Percentiles rank a stretch among this genome's conserved stretches.
These are phyloP conservation scores for Coniochaeta hoffmannii DNA, from an alignment of 2,329 filamentous ascomycete genomes.

Conservation along the genomic window DNA sequence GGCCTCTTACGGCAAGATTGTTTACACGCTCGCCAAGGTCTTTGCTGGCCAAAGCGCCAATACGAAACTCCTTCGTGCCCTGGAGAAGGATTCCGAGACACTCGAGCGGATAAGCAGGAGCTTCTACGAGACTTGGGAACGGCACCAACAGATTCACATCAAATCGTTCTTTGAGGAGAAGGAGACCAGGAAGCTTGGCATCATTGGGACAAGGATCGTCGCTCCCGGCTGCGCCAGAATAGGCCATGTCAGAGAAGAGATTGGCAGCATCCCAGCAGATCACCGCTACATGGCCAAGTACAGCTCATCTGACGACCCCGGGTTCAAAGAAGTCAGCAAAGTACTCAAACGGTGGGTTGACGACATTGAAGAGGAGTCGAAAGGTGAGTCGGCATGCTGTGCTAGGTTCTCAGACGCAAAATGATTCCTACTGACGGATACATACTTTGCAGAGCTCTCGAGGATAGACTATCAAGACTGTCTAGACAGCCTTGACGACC, in stretches of 20 bases:
- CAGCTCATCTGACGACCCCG: neutral
- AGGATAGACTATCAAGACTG: neutral
- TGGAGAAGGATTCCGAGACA: conserved; percentile 2
- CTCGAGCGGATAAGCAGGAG: neutral
- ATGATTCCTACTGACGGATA: too few species aligned
- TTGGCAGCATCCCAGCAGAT: neutral
- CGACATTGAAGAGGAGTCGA: conserved; percentile 2
- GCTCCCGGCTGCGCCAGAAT: neutral
- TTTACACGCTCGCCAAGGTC: neutral
- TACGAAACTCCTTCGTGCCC: neutral
- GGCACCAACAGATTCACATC: neutral
- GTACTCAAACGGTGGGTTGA: neutral
- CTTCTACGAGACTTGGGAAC: neutral
- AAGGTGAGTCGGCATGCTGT: neutral
- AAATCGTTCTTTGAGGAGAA: conserved; percentile 1
- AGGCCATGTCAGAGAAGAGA: neutral
- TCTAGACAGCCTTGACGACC: neutral
- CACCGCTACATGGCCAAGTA: conserved; percentile 1
- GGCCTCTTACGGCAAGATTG: conserved; percentile 2
- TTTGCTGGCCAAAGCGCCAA: neutral
- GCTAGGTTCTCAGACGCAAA: too few species aligned
- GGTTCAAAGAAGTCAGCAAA: neutral
- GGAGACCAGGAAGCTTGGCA: neutral
- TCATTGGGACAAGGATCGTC: neutral
- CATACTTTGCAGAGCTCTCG: neutral